These are phyloP conservation scores for grape (Vitis vinifera) DNA, from an alignment of 164 flowering plant genomes.

Conservation along the genomic window ASM3070453v1 NC_081811.1:3418501-3419000, in stretches of 20 bases:
- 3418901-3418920: slow-evolving; percentile 93
- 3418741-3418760: slow-evolving; percentile 88
- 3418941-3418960: slow-evolving; percentile 87
- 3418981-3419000: slow-evolving; percentile 77
- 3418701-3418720: background rate
- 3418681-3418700: background rate
- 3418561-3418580: slow-evolving; percentile 91
- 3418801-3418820: slow-evolving; percentile 97
- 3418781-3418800: slow-evolving; percentile 93
- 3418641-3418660: background rate
- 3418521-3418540: slow-evolving; percentile 66
- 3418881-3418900: slow-evolving; percentile 68
- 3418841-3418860: slow-evolving; percentile 62
- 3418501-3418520: slow-evolving; percentile 40
- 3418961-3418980: slow-evolving; percentile 70
- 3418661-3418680: too few relatives aligned
- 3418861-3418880: slow-evolving; percentile 63
- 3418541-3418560: slow-evolving; percentile 78
- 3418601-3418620: slow-evolving; percentile 83
- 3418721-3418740: slow-evolving; percentile 75
- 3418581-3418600: slow-evolving; percentile 72
- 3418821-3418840: slow-evolving; percentile 84
- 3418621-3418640: slow-evolving; percentile 60
- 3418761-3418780: slow-evolving; percentile 91
- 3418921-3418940: slow-evolving; percentile 96